Evolutionary conservation across 257 asterid species (phyloP), one percentile per base, ranked within the genome.

Genomic region (Paulownia fortunei): DNA sequence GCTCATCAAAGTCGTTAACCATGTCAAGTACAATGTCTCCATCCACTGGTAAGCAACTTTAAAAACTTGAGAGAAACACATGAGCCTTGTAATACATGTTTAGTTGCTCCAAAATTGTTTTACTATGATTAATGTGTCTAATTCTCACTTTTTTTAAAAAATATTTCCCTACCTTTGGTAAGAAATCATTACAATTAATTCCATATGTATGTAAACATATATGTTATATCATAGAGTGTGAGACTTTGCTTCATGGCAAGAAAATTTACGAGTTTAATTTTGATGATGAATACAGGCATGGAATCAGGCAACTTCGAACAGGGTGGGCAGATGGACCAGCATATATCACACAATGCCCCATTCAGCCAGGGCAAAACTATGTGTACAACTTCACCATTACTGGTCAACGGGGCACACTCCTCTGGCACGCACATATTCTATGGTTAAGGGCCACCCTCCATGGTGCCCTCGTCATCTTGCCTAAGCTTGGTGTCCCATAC

Each of bases 291-390:
- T 24, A 5, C 8, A 90, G 96, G 97, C 97, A 91, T 55, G 94
- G 97, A n/a, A 73, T 91, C 41, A 80, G 90, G 66, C 97, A 91
- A 78, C 78, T 86, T 1, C 72, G 90, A 51, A 86, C 89, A 0
- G 97, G 94, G 12, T 91, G 93, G 94, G 90, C 97, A 26, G 94
- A 91, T 54, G 97, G 97, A 0, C 97, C 97, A 0, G 94, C 92
- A 34, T 89, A 89, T 60, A 88, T 91, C 70, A 91, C 94, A 1
- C 97, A 91, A 39, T 91, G 97, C 61, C 97, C 97, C 0, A 91
- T 91, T 27, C 97, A 78, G 74, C 83, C 94, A 5, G 94, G 93
- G 0, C 92, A 88, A 13, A 86, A 68, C 65, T 91, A 84, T 51
- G 78, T 86, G 19, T 91, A 89, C 84, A 88, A 88, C 61, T 91